Conservation (phyloP, 768 basidiomycete genomes). For the Coprinellus micaceus region DNA sequence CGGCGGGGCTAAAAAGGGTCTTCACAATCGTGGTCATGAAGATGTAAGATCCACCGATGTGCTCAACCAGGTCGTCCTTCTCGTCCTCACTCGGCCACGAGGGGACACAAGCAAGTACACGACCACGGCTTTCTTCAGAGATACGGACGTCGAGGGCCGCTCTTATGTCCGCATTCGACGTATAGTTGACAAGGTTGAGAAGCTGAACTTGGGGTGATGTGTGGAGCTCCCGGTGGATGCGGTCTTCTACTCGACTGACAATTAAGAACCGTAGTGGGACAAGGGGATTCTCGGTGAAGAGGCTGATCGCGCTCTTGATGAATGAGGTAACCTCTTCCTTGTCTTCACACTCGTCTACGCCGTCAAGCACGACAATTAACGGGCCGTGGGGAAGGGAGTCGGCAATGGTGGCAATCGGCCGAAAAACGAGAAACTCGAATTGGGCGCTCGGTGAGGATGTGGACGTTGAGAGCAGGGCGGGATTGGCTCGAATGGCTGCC, state of each 20-base stretch:
- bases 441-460: not conserved
- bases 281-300: not conserved
- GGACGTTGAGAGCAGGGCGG: not conserved
- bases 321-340: not conserved
- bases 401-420: not conserved
- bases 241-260: not conserved
- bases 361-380: too few species aligned
- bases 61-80: not conserved
- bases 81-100: not conserved
- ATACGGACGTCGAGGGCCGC: not conserved
- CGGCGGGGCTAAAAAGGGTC: not conserved
- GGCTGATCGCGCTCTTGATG: not conserved
- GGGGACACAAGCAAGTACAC: not conserved
- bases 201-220: not conserved
- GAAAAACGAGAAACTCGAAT: not conserved
- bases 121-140: not conserved
- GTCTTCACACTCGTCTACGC: not conserved
- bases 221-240: not conserved
- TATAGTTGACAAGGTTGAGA: not conserved
- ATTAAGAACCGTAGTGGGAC: not conserved
- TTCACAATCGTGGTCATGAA: not conserved
- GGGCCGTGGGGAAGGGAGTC: not conserved
- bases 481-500: not conserved
- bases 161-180: not conserved
- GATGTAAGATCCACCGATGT: not conserved